Conservation (phyloP, 1,284 basidiomycete genomes). For the Ceratobasidium theobromae region DNA sequence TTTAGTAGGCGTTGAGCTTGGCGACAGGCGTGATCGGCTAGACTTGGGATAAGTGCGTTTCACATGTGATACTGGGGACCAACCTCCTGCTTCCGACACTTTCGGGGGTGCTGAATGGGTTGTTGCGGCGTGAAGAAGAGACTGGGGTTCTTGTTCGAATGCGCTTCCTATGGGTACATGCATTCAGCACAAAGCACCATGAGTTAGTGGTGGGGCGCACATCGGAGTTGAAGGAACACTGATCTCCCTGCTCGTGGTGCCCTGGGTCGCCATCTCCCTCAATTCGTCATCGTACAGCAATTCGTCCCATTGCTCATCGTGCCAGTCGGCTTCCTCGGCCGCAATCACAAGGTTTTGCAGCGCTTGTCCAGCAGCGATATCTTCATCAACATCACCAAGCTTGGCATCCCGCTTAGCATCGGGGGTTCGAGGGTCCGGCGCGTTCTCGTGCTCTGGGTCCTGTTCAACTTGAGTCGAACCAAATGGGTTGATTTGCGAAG, state of each 20-base stretch:
- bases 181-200: background rate
- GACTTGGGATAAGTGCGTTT: background rate
- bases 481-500: slow-evolving; percentile 23
- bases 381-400: slow-evolving; percentile 56
- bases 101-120: slow-evolving; percentile 14
- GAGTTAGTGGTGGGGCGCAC: background rate
- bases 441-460: slow-evolving; percentile 38
- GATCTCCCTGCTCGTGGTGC: background rate
- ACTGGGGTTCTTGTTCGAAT: slow-evolving; percentile 5
- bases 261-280: slow-evolving; percentile 16
- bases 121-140: background rate
- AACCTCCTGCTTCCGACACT: slow-evolving; percentile 14
- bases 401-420: slow-evolving; percentile 1
- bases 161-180: background rate
- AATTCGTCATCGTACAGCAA: slow-evolving; percentile 12
- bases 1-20: slow-evolving; percentile 4
- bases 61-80: background rate
- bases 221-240: slow-evolving; percentile 18
- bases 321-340: slow-evolving; percentile 36
- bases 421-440: background rate
- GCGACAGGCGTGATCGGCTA: slow-evolving; percentile 3
- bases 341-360: slow-evolving; percentile 49
- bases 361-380: slow-evolving; percentile 55
- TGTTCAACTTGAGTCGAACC: slow-evolving; percentile 18
- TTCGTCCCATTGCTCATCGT: slow-evolving; percentile 22